Evolutionary conservation across 2,329 filamentous ascomycete species (phyloP).

Genomic region (Diaporthe humulicola): DNA sequence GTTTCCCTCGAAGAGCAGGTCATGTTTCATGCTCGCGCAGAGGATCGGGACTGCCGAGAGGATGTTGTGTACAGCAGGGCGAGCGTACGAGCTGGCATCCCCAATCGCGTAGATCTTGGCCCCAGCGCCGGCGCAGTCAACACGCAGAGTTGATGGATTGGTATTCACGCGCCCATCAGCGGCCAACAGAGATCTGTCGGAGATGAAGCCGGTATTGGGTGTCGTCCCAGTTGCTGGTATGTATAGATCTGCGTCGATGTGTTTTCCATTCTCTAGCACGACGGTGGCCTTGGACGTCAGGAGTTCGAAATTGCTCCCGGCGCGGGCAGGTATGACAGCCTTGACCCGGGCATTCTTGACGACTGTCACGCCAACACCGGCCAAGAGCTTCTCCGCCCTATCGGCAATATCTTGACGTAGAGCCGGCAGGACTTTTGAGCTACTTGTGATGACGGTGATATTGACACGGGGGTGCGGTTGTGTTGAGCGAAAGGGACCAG

Average conservation of each 20-base stretch:
- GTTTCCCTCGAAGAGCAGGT: conserved; percentile 56
- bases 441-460: conserved; percentile 60
- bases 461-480: conserved; percentile 51
- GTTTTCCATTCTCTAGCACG: conserved; percentile 54
- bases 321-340: conserved; percentile 47
- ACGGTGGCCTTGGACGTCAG: conserved; percentile 49
- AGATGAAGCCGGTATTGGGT: conserved; percentile 41
- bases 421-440: conserved; percentile 54
- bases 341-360: conserved; percentile 56
- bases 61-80: conserved; percentile 58
- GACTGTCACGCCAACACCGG: conserved; percentile 61
- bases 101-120: conserved; percentile 61
- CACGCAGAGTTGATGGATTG: conserved; percentile 51
- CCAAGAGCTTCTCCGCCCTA: conserved; percentile 57
- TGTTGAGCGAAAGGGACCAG: conserved; percentile 53
- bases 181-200: conserved; percentile 34
- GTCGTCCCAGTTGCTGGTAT: conserved; percentile 59
- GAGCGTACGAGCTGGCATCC: conserved; percentile 56
- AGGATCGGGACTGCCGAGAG: conserved; percentile 57
- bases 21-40: conserved; percentile 62
- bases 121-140: conserved; percentile 45
- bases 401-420: conserved; percentile 54
- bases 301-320: conserved; percentile 47
- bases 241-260: conserved; percentile 59
- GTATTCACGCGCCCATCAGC: conserved; percentile 54